phyloP scores from a whole-genome alignment of 1,284 basidiomycete species.

The Boletus hoseneyae region DNA sequence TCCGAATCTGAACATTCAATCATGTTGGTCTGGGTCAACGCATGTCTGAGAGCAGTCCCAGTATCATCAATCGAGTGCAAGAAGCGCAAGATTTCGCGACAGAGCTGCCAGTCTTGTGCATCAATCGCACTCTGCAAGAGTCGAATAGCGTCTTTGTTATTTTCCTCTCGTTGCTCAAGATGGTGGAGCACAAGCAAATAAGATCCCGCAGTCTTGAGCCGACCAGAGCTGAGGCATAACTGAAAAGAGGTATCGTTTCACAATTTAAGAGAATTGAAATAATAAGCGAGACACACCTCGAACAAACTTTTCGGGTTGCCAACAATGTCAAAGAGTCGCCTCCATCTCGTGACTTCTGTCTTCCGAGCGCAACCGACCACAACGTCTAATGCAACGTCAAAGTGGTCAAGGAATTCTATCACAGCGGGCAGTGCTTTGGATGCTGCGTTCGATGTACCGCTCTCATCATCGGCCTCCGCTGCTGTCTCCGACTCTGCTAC shows the following conservation, averaged over 20 bases:
- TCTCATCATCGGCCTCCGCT: conserved; percentile 30
- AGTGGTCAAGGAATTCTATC: conserved; percentile 93
- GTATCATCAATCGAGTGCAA: conserved; percentile 87
- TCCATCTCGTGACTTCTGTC: conserved; percentile 93
- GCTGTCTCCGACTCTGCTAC: conserved; percentile 88
- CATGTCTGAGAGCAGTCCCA: conserved; percentile 66
- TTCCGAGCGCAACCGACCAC: conserved; percentile 97
- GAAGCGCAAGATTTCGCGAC: conserved; percentile 88
- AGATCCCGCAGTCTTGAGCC: conserved; percentile 87
- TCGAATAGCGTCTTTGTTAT: conserved; percentile 74
- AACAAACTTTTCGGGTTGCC: conserved; percentile 91
- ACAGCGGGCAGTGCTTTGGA: conserved; percentile 56
- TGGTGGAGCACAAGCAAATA: conserved; percentile 94
- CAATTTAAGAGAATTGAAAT: neutral
- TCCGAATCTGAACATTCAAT: conserved; percentile 5
- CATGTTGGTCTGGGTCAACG: conserved; percentile 44
- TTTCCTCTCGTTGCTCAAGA: conserved; percentile 83
- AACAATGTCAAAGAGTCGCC: conserved; percentile 83
- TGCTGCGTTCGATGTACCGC: conserved; percentile 23
- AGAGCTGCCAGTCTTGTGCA: conserved; percentile 76
- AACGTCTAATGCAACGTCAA: conserved; percentile 86
- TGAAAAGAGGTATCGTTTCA: conserved; percentile 29
- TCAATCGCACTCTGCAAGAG: conserved; percentile 73
- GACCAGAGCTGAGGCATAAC: conserved; percentile 74
- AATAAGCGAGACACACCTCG: conserved; percentile 52